Conservation (phyloP, 75 land plant genomes). For the Cupressus sempervirens region DNA sequence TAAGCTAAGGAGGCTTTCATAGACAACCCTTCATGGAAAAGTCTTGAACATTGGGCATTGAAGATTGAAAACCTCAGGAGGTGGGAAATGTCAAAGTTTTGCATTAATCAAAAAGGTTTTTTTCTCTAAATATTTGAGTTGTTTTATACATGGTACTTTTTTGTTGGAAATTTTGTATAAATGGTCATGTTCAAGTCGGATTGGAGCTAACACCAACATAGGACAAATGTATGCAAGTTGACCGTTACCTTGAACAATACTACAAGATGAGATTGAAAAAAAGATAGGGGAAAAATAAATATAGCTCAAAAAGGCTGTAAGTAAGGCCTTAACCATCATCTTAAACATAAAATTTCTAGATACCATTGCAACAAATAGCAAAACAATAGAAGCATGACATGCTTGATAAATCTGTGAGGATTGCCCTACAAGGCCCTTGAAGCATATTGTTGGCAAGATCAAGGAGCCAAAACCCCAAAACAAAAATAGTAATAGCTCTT, state of each 20-base stretch:
- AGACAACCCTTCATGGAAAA: background rate
- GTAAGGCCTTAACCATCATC: background rate
- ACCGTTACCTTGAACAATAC: background rate
- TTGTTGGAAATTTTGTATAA: background rate
- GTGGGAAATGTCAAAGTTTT: background rate
- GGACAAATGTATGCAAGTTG: background rate
- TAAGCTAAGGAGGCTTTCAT: background rate
- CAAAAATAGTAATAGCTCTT: conserved; percentile 60
- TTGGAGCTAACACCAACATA: background rate
- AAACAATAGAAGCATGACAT: background rate
- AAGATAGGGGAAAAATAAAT: background rate
- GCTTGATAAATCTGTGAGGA: conserved; percentile 97
- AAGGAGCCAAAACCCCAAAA: conserved; percentile 91
- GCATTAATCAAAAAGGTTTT: background rate
- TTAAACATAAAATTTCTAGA: background rate
- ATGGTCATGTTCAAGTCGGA: background rate
- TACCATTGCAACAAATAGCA: background rate
- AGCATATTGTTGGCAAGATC: conserved; percentile 90
- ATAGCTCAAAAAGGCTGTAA: background rate
- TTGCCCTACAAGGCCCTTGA: conserved; percentile 91
- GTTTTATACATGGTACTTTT: background rate
- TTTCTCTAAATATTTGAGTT: background rate
- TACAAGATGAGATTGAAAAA: background rate
- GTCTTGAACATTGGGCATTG: background rate
- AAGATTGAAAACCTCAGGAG: background rate